Evolutionary conservation across 2,329 filamentous ascomycete species (phyloP), one percentile per base, ranked within the genome.

Genomic region (Cladosporium sp.): DNA sequence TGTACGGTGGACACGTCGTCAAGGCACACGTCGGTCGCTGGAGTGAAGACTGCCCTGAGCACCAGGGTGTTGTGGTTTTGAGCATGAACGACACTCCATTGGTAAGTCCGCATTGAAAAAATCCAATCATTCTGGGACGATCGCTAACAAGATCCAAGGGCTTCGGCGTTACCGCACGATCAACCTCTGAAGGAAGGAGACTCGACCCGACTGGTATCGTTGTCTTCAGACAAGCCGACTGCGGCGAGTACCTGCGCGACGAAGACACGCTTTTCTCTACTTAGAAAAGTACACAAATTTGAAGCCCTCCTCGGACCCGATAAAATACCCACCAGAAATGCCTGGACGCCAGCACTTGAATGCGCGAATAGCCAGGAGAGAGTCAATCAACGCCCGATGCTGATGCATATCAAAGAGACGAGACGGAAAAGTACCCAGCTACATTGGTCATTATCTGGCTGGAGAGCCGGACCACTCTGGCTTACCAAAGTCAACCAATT

Each of bases 201-300:
- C 74, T 97, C 67, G 94, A 97, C 64, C 94, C 94, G 0, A 99
- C 94, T 0, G 91, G 88, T 11, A 88, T 97, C 61, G 88, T 90
- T 9, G 88, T 88, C 58, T 97, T 97, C 76, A 83, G 93, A 65
- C 94, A 99, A 77, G 90, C 90, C 0, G 94, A 99, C 78, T 88
- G 90, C 66, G 94, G 94, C 67, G 93, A 97, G 78, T 99, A 96
- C 72, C 80, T 99, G 70, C 85, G 94, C 71, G 93, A 97, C 70
- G 84, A 87, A 75, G 84, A 87, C 68, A 83, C 83, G 1, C 75
- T 87, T 51, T 87, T 87, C 70, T 81, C 82, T 49, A 84, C 84
- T 34, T 73, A 56, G 20, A 47, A 28, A 17, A 2, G 30, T 4
- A 20, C 22, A 9, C 19, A 17, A n/a, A 25, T 8, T n/a, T 47